Conservation (phyloP, 495 filamentous ascomycete species). For the Aspergillus panamensis region DNA sequence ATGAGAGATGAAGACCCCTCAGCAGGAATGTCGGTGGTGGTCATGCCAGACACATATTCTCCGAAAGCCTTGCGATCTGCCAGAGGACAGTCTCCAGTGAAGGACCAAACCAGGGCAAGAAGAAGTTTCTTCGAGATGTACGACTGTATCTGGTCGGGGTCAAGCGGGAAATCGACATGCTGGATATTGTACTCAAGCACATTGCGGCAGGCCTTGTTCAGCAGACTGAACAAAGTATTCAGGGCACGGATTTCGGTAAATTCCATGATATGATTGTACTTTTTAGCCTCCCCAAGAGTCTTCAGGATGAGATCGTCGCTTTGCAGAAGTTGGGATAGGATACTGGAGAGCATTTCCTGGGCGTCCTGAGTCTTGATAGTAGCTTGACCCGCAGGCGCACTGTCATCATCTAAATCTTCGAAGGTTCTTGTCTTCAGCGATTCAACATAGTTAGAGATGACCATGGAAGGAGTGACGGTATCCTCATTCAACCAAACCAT, state of each 20-base stretch:
- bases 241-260: slow-evolving; percentile 87
- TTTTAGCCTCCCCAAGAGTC: slow-evolving; percentile 69
- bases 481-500: slow-evolving; percentile 99
- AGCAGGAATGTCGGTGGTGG: slow-evolving; percentile 76
- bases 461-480: slow-evolving; percentile 88
- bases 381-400: slow-evolving; percentile 72
- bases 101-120: slow-evolving; percentile 86
- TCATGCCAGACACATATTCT: slow-evolving; percentile 70
- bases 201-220: slow-evolving; percentile 88
- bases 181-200: slow-evolving; percentile 94
- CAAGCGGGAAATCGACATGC: slow-evolving; percentile 89
- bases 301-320: slow-evolving; percentile 72
- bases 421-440: slow-evolving; percentile 75
- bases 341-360: slow-evolving; percentile 70
- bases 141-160: slow-evolving; percentile 79
- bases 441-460: slow-evolving; percentile 86
- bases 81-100: slow-evolving; percentile 92
- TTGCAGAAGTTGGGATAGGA: slow-evolving; percentile 71
- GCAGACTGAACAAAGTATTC: slow-evolving; percentile 87
- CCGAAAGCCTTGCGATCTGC: slow-evolving; percentile 84
- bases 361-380: slow-evolving; percentile 70
- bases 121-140: slow-evolving; percentile 91
- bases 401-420: slow-evolving; percentile 92
- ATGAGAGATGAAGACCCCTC: slow-evolving; percentile 81
- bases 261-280: slow-evolving; percentile 95